Base-by-base conservation (phyloP, 2,329 filamentous ascomycete species). In the Sporothrix dimorphospora region DNA sequence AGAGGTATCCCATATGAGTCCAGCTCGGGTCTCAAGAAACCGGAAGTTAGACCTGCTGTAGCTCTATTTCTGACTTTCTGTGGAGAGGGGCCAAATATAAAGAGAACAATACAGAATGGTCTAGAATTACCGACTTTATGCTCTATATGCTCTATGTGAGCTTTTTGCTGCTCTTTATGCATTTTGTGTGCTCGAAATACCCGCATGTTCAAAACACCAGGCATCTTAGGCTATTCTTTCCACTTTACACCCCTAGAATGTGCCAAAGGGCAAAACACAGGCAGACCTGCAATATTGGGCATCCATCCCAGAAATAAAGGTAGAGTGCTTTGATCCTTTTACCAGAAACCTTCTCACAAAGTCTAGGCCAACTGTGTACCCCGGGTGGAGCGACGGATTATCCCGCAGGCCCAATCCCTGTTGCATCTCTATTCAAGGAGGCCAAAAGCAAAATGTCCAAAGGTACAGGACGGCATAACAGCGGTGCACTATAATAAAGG, bases 151-250 rank as follows among this genome's bases (percentile, higher is more conserved):
- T n/a, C n/a, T n/a, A n/a, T n/a, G n/a, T 14, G 16, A 16, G 11
- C 9, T 14, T 16, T 45, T 14, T 45, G 40, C 42, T 16, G 42
- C 12, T 24, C 11, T 19, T 4, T 30, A 27, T 16, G 51, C 24
- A 34, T 55, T 21, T 16, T 55, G 27, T n/a, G 40, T 21, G 9
- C 24, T 21, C 4, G n/a, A 30, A 61, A 40, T n/a, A 21, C 30
- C 34, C 34, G 34, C 19, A 21, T 61, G 16, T 61, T 61, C 30
- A 61, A 55, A 30, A 55, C 51, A 27, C 24, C n/a, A 21, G 34
- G 16, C 55, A 40, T 21, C 57, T 61, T 61, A 61, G 57, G 30
- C 57, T 61, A 40, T 61, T 61, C 57, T 40, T 61, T 12, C 57
- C 19, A 61, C 57, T 61, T 30, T 61, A 11, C 14, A 16, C 11